A percentile compares a stretch with the other conserved stretches of the same genome.
Evolutionary conservation across 2,329 filamentous ascomycete species (phyloP).

Genomic region (Arthrobotrys iridis): DNA sequence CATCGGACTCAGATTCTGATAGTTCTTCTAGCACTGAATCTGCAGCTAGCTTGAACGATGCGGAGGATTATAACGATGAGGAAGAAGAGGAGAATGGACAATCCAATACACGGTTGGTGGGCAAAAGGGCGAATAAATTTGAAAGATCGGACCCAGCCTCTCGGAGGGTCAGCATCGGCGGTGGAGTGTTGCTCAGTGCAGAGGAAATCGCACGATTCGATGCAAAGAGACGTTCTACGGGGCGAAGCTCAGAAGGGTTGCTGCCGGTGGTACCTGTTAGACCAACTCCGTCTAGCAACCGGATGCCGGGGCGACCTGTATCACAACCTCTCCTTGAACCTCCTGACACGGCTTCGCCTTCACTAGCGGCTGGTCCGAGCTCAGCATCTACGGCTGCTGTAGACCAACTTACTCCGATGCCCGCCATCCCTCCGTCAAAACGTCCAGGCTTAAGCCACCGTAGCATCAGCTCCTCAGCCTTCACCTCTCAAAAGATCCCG

Average conservation of each 20-base stretch:
- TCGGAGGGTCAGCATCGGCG: slow-evolving; percentile 42
- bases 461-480: slow-evolving; percentile 63
- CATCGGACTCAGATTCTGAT: slow-evolving; percentile 59
- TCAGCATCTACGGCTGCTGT: slow-evolving; percentile 60
- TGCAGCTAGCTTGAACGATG: slow-evolving; percentile 63
- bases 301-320: background rate
- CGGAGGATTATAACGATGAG: slow-evolving; percentile 39
- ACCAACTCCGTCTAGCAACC: background rate
- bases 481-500: slow-evolving; percentile 78
- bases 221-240: slow-evolving; percentile 25
- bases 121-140: slow-evolving; percentile 8
- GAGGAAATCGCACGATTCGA: slow-evolving; percentile 35
- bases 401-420: slow-evolving; percentile 16
- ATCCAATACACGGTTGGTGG: background rate
- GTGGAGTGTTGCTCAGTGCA: background rate
- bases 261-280: background rate
- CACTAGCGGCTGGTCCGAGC: background rate
- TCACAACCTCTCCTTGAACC: background rate
- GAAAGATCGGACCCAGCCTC: slow-evolving; percentile 34
- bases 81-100: slow-evolving; percentile 14
- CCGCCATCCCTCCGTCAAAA: slow-evolving; percentile 2
- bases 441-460: slow-evolving; percentile 40
- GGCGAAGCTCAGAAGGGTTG: background rate
- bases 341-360: background rate
- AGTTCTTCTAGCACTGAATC: slow-evolving; percentile 60